These are phyloP conservation scores for Escovopsis sp. DNA, from an alignment of 2,329 filamentous ascomycete genomes.

Conservation along the genomic window DNA sequence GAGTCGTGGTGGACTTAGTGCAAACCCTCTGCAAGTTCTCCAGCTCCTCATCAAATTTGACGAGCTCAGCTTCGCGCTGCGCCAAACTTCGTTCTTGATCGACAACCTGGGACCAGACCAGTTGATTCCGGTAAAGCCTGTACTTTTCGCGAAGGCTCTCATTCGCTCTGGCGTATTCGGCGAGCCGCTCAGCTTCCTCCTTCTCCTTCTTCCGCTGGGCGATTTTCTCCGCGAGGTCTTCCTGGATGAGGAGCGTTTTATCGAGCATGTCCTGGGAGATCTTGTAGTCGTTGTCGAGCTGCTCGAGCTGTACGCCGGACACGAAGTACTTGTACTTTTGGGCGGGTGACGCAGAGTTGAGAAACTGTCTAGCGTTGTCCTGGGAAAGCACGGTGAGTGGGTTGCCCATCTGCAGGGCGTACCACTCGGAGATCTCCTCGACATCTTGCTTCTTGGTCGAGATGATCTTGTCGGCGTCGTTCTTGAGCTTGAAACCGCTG, in stretches of 20 bases:
- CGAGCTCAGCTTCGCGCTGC: constrained; percentile 16
- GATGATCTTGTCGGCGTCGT: constrained; percentile 49
- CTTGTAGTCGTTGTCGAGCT: constrained; percentile 80
- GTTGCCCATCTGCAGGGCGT: constrained; percentile 87
- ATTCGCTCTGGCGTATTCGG: constrained; percentile 51
- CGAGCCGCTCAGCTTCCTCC: constrained; percentile 47
- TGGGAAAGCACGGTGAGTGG: constrained; percentile 92
- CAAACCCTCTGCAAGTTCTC: constrained; percentile 13
- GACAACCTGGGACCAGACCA: constrained; percentile 78
- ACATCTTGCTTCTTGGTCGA: constrained; percentile 77
- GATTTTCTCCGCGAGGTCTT: constrained; percentile 20
- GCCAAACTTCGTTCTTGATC: constrained; percentile 48
- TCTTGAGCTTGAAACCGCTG: constrained; percentile 80
- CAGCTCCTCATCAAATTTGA: constrained; percentile 12
- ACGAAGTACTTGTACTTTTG: constrained; percentile 97
- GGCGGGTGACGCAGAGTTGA: constrained; percentile 65
- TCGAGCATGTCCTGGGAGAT: constrained; percentile 69
- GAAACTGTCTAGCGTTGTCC: constrained; percentile 84
- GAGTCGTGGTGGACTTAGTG: constrained; percentile 30
- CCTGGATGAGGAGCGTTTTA: constrained; percentile 30
- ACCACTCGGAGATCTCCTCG: constrained; percentile 87
- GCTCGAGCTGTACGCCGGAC: constrained; percentile 83
- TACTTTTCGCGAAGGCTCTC: constrained; percentile 47
- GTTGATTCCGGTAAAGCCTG: constrained; percentile 44
- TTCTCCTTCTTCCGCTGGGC: constrained; percentile 23